Evolutionary conservation across 306 rosid species (phyloP).

Genomic region (Boehmeria nivea): DNA sequence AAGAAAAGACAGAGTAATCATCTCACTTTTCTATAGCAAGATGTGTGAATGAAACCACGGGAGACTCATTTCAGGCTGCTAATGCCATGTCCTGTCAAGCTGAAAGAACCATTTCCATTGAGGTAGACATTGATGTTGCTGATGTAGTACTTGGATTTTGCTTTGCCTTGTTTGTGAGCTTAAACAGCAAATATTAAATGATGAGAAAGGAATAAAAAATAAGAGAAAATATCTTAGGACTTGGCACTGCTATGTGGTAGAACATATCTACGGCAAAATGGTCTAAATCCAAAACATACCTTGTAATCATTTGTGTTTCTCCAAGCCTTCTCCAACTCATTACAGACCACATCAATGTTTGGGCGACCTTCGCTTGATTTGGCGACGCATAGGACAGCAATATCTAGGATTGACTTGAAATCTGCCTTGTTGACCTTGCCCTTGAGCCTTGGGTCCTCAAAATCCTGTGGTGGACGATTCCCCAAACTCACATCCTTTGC

Average conservation of each 20-base stretch:
- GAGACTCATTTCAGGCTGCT: background rate
- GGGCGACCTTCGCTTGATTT: slow-evolving; percentile 80
- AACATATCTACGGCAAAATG: too few relatives aligned
- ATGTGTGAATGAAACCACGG: too few relatives aligned
- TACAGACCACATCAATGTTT: slow-evolving; percentile 45
- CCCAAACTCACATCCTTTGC: slow-evolving; percentile 75
- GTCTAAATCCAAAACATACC: too few relatives aligned
- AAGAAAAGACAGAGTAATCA: too few relatives aligned
- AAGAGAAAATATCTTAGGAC: background rate
- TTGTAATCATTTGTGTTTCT: slow-evolving; percentile 22
- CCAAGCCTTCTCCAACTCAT: slow-evolving; percentile 56
- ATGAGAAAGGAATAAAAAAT: background rate
- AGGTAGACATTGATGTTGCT: slow-evolving; percentile 31
- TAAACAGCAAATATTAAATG: too few relatives aligned
- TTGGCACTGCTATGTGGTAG: background rate
- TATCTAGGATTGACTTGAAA: slow-evolving; percentile 50
- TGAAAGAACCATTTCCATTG: slow-evolving; percentile 19
- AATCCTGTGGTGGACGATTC: slow-evolving; percentile 50
- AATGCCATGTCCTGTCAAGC: slow-evolving; percentile 14
- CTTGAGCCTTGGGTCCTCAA: slow-evolving; percentile 59
- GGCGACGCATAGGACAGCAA: slow-evolving; percentile 81
- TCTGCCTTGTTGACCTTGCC: slow-evolving; percentile 54
- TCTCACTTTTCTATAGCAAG: too few relatives aligned
- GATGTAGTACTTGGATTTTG: slow-evolving; percentile 24
- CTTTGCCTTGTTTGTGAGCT: slow-evolving; percentile 30